Percentiles rank a stretch among this genome's conserved stretches.
These are phyloP conservation scores for Ceratobasidium papillatum DNA, from an alignment of 1,284 basidiomycete genomes.

Conservation along the genomic window DNA sequence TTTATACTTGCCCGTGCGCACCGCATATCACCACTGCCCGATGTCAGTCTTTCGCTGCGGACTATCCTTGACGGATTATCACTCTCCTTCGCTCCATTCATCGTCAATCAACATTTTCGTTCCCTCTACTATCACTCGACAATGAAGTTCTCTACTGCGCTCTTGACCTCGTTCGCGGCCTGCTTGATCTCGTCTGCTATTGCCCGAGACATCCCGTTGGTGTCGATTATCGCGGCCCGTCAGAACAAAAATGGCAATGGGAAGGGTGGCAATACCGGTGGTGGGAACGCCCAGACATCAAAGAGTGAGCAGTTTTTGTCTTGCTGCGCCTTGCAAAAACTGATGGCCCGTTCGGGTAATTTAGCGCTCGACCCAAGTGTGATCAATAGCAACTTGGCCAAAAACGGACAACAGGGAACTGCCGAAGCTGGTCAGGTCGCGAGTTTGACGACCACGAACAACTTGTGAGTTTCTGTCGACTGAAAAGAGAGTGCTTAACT, in stretches of 20 bases:
- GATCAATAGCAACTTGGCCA: constrained; percentile 44
- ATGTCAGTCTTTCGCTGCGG: constrained; percentile 32
- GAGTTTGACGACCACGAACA: constrained; percentile 50
- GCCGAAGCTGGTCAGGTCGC: constrained; percentile 49
- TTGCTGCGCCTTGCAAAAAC: not conserved
- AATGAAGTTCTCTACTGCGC: constrained; percentile 36
- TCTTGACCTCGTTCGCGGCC: constrained; percentile 5
- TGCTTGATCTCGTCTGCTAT: constrained; percentile 24
- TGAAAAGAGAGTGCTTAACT: constrained; percentile 48
- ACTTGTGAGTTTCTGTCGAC: constrained; percentile 46
- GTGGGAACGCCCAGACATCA: constrained; percentile 25
- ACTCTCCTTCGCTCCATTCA: constrained; percentile 34
- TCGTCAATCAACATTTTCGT: constrained; percentile 35
- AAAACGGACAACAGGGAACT: constrained; percentile 44
- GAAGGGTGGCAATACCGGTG: not conserved
- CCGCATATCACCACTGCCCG: constrained; percentile 22
- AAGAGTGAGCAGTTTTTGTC: constrained; percentile 13
- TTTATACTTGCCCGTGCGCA: constrained; percentile 11
- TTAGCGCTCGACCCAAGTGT: constrained; percentile 46
- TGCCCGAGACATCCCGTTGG: constrained; percentile 24
- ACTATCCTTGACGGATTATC: constrained; percentile 41
- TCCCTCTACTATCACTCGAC: constrained; percentile 6
- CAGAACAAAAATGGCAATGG: constrained; percentile 9
- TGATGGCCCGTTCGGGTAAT: not conserved
- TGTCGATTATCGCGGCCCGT: constrained; percentile 8